Evolutionary conservation across 2,329 filamentous ascomycete species (phyloP), one percentile per base, ranked within the genome.

Genomic region (Westerdykella sp.): DNA sequence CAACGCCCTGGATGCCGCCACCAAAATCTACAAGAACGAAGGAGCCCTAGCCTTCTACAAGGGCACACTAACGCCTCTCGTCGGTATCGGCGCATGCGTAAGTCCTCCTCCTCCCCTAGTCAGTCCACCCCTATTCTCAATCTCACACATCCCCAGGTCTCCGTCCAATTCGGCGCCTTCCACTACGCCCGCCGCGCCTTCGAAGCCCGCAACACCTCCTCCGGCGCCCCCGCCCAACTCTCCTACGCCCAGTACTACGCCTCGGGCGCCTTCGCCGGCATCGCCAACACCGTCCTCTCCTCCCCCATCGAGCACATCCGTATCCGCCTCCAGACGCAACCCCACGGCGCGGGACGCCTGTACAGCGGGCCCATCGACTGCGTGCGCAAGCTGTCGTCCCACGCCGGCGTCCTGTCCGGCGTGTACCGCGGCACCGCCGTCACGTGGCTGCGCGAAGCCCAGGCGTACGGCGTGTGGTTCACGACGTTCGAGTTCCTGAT

Each of bases 91-190:
- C 56, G 93, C 93, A 55, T 98, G 93, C 67, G 90, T 93, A 65
- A 62, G 71, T 51, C 5, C 25, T 23, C 32, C 16, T 40, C 23
- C n/a, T 6, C 32, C 44, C n/a, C 13, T n/a, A n/a, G n/a, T 16
- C 16, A 18, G 34, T 37, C 18, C 23, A 12, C 11, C 34, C 36
- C 7, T 28, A 13, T 37, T 18, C 21, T 34, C 12, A 6, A 5
- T 6, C 32, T 34, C 5, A 34, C 12, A 14, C 9, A 9, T 7
- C n/a, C 32, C 32, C 31, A 75, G 72, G 75, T 82, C 37, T 96
- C 89, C n/a, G 85, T 98, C 58, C 93, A 98, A 74, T 98, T 98
- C 68, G 93, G 90, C 50, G 93, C 86, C 58, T 98, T 97, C 77
- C 89, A 96, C 75, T 84, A 85, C 62, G 90, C 91, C 7, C 86